Percentiles rank a stretch among this genome's conserved stretches.
These are phyloP conservation scores for Colletotrichum costaricense DNA, from an alignment of 2,329 filamentous ascomycete genomes.

Conservation along the genomic window DNA sequence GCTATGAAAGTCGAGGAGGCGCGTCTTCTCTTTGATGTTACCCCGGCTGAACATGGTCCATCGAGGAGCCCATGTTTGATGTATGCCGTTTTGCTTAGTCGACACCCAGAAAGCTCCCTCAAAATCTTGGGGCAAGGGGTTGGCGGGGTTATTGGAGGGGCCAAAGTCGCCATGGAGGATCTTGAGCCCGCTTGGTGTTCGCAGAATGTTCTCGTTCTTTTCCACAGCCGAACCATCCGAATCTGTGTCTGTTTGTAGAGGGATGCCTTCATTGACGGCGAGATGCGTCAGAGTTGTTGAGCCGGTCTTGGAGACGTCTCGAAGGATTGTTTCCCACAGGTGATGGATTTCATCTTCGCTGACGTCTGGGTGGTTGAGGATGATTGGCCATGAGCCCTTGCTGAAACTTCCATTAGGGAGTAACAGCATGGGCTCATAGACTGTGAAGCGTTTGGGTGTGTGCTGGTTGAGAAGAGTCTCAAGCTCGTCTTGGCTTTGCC, in stretches of 20 bases:
- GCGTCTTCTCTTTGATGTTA: conserved; percentile 88
- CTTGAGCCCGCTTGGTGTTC: conserved; percentile 76
- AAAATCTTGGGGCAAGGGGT: conserved; percentile 65
- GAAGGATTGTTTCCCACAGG: conserved; percentile 64
- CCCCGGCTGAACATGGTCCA: conserved; percentile 97
- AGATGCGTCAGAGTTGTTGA: conserved; percentile 63
- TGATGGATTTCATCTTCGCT: conserved; percentile 39
- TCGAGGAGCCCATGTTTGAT: conserved; percentile 86
- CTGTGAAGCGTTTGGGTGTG: conserved; percentile 68
- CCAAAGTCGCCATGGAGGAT: conserved; percentile 84
- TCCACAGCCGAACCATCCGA: conserved; percentile 2
- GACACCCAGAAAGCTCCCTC: conserved; percentile 80
- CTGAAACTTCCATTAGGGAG: conserved; percentile 70
- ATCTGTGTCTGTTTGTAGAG: conserved; percentile 48
- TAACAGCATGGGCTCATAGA: conserved; percentile 71
- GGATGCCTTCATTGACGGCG: conserved; percentile 72
- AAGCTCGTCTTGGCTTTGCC: conserved; percentile 30
- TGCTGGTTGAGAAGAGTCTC: conserved; percentile 49
- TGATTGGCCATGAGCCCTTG: conserved; percentile 50
- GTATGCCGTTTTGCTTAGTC: conserved; percentile 81
- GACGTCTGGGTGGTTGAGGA: conserved; percentile 44
- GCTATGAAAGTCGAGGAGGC: conserved; percentile 69
- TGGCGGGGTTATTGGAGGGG: conserved; percentile 44
- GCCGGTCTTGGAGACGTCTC: conserved; percentile 54
- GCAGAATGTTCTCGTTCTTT: conserved; percentile 73